Conservation (phyloP, 169 alveolate species). For the Plasmodium coatneyi region DNA sequence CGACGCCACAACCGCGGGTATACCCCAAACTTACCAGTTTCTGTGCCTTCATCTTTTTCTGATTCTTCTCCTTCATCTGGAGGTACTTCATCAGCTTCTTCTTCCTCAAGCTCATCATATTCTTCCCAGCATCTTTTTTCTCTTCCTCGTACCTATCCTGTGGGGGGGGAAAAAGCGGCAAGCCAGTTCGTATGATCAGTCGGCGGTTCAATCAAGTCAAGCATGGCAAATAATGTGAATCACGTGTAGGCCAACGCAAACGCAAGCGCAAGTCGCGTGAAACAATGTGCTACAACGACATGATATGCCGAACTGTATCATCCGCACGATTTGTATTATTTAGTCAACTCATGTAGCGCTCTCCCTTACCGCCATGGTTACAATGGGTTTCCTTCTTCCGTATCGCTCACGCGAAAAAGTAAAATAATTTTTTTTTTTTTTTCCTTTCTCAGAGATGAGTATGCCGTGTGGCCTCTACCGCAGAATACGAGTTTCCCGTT, state of each 20-base stretch:
- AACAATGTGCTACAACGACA: neutral
- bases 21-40: slow-evolving; percentile 33
- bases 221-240: neutral
- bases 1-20: neutral
- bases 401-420: neutral
- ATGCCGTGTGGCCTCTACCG: neutral
- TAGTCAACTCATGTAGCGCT: neutral
- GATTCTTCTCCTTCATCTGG: slow-evolving; percentile 6
- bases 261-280: neutral
- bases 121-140: slow-evolving; percentile 41
- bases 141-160: slow-evolving; percentile 70
- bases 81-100: neutral
- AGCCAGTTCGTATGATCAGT: neutral
- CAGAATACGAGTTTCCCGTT: neutral
- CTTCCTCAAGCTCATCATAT: slow-evolving; percentile 24
- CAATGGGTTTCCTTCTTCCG: neutral
- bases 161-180: neutral
- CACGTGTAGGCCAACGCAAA: neutral
- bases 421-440: neutral
- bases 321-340: neutral
- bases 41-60: slow-evolving; percentile 19
- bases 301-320: neutral
- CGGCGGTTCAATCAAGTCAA: neutral
- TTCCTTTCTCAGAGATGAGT: neutral
- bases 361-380: slow-evolving; percentile 61